These are phyloP conservation scores for Meredithiella fracta DNA, from an alignment of 2,329 filamentous ascomycete genomes.

Conservation along the genomic window DNA sequence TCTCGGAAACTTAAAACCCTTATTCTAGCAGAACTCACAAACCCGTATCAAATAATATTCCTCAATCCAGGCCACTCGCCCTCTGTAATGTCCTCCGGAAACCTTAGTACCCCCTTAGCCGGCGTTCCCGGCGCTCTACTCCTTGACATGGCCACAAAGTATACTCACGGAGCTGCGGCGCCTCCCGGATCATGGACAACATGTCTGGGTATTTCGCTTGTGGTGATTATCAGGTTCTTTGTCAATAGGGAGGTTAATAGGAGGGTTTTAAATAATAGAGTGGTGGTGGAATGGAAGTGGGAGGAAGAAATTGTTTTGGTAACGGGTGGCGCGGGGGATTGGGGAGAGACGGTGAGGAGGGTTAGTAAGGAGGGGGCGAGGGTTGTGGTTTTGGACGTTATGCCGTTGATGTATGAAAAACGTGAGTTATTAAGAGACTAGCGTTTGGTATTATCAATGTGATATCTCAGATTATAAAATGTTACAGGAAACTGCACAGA, in stretches of 20 bases:
- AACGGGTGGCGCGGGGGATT: conserved; percentile 43
- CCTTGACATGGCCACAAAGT: too few species aligned
- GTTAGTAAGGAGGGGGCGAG: conserved; percentile 36
- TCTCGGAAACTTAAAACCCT: too few species aligned
- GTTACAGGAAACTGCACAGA: conserved; percentile 26
- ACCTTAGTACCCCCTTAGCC: too few species aligned
- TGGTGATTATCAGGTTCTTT: background rate
- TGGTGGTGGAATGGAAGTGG: conserved; percentile 32
- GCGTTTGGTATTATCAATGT: conserved; percentile 36
- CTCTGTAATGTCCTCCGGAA: too few species aligned
- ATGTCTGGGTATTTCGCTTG: background rate
- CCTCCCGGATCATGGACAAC: background rate
- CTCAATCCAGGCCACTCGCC: too few species aligned
- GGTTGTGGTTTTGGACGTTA: conserved; percentile 41
- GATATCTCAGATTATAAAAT: conserved; percentile 33
- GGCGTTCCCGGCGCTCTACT: too few species aligned
- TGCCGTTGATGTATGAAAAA: conserved; percentile 29
- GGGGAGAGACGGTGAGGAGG: conserved; percentile 33
- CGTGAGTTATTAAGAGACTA: conserved; percentile 17
- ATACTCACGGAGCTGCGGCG: too few species aligned
- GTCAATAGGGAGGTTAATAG: background rate
- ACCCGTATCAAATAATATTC: too few species aligned
- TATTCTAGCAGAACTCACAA: too few species aligned
- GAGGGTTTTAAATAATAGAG: conserved; percentile 23
- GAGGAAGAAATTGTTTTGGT: conserved; percentile 39